phyloP scores from a whole-genome alignment of 2,329 filamentous ascomycete species.

The Fusarium lyarnte region DNA sequence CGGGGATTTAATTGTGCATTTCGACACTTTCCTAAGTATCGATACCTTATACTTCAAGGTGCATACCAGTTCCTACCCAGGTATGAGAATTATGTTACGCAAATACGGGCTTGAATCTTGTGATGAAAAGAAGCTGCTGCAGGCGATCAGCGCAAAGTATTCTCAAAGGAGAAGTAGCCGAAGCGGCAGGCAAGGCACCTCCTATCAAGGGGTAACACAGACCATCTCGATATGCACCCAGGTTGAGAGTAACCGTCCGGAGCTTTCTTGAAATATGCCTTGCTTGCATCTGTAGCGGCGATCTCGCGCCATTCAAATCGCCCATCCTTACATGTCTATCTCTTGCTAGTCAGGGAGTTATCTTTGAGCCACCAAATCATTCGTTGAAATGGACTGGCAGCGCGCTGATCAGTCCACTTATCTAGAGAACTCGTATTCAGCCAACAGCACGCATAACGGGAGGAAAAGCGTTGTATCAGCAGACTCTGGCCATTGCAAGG shows the following conservation, averaged over 20 bases:
- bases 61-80: too few species aligned
- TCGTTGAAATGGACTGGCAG: not conserved
- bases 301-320: not conserved
- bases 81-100: not conserved
- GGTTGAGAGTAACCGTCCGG: too few species aligned
- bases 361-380: not conserved
- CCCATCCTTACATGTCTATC: too few species aligned
- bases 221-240: not conserved
- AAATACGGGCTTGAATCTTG: not conserved
- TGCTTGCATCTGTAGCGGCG: too few species aligned
- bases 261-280: too few species aligned
- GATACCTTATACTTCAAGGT: not conserved
- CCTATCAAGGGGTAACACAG: not conserved
- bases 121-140: not conserved
- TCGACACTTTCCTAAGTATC: not conserved
- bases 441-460: not conserved
- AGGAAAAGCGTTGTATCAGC: not conserved
- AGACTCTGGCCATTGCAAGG: not conserved
- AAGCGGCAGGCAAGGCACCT: rapidly evolving
- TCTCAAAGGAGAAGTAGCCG: not conserved
- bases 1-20: not conserved
- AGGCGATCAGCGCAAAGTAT: not conserved
- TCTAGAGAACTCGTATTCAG: not conserved
- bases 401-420: not conserved
- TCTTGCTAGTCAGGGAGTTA: not conserved